phyloP scores from a whole-genome alignment of 805 yeast species.

The Komagataella pastoris region DNA sequence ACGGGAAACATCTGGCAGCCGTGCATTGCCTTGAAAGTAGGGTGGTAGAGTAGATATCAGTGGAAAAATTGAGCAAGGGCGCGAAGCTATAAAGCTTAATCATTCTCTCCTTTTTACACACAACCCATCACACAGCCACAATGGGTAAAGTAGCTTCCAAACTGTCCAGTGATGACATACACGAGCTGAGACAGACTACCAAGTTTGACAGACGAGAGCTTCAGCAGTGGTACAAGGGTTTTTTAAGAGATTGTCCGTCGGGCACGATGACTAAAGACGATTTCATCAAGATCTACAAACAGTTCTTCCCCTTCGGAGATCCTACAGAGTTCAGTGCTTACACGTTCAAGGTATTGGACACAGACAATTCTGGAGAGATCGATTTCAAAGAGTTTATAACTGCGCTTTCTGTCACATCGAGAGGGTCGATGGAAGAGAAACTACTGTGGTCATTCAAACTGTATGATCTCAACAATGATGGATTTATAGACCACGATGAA shows the following conservation, averaged over 20 bases:
- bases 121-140: background rate
- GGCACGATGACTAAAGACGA: conserved; percentile 83
- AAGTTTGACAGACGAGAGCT: conserved; percentile 87
- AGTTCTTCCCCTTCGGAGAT: conserved; percentile 97
- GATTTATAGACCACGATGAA: conserved; percentile 63
- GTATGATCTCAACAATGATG: conserved; percentile 75
- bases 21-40: too few relatives aligned
- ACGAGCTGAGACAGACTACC: conserved; percentile 71
- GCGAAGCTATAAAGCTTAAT: background rate
- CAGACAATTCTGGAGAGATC: conserved; percentile 64
- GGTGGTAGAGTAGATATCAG: too few relatives aligned
- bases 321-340: conserved; percentile 84
- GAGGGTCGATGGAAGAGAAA: conserved; percentile 80
- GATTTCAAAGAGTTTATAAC: conserved; percentile 89
- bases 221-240: conserved; percentile 98
- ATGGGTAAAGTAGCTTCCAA: conserved; percentile 97
- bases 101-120: background rate
- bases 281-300: conserved; percentile 84
- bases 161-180: conserved; percentile 78
- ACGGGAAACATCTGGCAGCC: too few relatives aligned
- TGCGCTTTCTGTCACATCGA: conserved; percentile 73
- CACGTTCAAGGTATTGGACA: conserved; percentile 82
- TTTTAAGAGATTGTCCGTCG: conserved; percentile 82
- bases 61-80: background rate
- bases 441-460: conserved; percentile 81